Conservation (phyloP, 108 stramenopile species). For the Epithemia pelagica region DNA sequence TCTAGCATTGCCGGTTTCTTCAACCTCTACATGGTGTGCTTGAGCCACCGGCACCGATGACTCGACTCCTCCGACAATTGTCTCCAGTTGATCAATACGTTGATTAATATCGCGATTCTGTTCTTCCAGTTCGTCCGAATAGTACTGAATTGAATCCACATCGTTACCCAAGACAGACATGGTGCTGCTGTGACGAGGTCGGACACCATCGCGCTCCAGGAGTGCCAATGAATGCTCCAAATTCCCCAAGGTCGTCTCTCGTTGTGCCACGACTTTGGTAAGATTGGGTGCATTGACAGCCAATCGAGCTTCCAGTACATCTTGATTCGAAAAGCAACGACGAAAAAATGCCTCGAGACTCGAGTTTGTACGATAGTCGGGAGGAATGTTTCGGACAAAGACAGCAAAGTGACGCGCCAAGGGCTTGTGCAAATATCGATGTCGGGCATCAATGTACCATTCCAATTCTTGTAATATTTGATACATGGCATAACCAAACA, state of each 20-base stretch:
- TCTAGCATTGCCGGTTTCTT: too few relatives aligned
- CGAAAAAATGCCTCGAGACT: constrained; percentile 38
- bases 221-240: constrained; percentile 56
- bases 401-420: constrained; percentile 38
- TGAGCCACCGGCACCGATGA: neutral
- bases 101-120: neutral
- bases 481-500: constrained; percentile 39
- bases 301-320: constrained; percentile 38
- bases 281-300: constrained; percentile 41
- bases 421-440: constrained; percentile 23
- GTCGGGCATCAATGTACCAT: constrained; percentile 43
- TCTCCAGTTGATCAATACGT: constrained; percentile 5
- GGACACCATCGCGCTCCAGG: constrained; percentile 24
- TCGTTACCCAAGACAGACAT: neutral
- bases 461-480: constrained; percentile 41
- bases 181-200: constrained; percentile 23
- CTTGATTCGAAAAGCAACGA: constrained; percentile 19
- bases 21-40: neutral
- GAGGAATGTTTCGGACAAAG: constrained; percentile 37
- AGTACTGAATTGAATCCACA: neutral
- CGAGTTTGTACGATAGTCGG: constrained; percentile 23
- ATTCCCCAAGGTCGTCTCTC: constrained; percentile 36
- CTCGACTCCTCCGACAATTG: neutral
- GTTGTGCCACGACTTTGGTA: constrained; percentile 31
- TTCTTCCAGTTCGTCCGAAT: neutral